These are phyloP conservation scores for Leishmania braziliensis DNA, from an alignment of 208 protist genomes.

Conservation along the genomic window DNA sequence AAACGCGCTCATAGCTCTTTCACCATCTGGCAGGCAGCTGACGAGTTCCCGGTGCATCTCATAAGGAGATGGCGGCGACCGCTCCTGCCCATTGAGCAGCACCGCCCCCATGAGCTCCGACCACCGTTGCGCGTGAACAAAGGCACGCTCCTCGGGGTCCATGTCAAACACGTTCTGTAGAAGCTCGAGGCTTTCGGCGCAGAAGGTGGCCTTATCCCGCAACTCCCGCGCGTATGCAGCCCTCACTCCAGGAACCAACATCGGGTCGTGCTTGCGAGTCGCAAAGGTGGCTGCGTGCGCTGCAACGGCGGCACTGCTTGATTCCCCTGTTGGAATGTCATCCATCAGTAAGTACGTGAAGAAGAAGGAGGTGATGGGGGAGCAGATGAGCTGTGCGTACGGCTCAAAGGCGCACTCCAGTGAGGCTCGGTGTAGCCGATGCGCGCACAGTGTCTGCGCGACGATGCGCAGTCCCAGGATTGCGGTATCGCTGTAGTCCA, in stretches of 20 bases:
- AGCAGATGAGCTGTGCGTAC: slow-evolving; percentile 56
- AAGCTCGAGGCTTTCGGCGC: slow-evolving; percentile 29
- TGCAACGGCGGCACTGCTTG: slow-evolving; percentile 9
- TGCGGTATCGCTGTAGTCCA: slow-evolving; percentile 77
- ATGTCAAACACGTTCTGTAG: slow-evolving; percentile 43
- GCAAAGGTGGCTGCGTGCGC: slow-evolving; percentile 12
- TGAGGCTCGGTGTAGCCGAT: slow-evolving; percentile 33
- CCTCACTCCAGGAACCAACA: slow-evolving; percentile 19
- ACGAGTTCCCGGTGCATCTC: slow-evolving; percentile 42
- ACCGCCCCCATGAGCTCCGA: slow-evolving; percentile 71
- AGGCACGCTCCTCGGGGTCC: slow-evolving; percentile 32
- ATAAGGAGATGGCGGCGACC: slow-evolving; percentile 60
- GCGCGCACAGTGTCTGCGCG: slow-evolving; percentile 41
- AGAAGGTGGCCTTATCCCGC: slow-evolving; percentile 40
- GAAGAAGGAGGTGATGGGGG: slow-evolving; percentile 48
- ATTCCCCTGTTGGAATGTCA: slow-evolving; percentile 6
- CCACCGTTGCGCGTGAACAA: slow-evolving; percentile 38
- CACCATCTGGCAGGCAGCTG: slow-evolving; percentile 22
- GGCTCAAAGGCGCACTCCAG: slow-evolving; percentile 42
- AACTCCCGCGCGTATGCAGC: slow-evolving; percentile 13
- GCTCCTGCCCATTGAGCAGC: slow-evolving; percentile 84
- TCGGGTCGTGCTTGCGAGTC: slow-evolving; percentile 28
- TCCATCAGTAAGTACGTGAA: slow-evolving; percentile 66
- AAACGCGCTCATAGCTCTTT: slow-evolving; percentile 32
- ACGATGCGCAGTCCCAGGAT: slow-evolving; percentile 62